A percentile compares a stretch with the other conserved stretches of the same genome.
phyloP scores from a whole-genome alignment of 805 yeast species.

The Yamadazyma paraphyllophila region DNA sequence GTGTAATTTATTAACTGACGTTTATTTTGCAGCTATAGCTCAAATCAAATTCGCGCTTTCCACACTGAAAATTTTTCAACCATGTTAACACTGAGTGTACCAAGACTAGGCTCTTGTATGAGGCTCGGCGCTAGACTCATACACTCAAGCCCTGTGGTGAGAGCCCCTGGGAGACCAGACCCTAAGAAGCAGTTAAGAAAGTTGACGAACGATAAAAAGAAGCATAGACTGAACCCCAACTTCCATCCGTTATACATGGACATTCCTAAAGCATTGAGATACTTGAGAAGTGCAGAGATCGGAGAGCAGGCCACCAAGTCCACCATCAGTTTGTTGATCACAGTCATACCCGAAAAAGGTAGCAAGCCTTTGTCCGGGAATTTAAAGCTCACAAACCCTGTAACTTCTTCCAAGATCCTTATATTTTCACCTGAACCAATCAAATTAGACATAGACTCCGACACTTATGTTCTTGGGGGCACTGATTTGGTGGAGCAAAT shows the following conservation, averaged over 20 bases:
- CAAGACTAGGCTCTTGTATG: neutral
- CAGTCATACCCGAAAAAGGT: conserved; percentile 72
- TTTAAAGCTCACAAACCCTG: conserved; percentile 68
- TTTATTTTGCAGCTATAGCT: conserved; percentile 4
- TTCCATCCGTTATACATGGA: conserved; percentile 66
- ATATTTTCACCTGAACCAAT: conserved; percentile 67
- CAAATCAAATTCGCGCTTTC: neutral
- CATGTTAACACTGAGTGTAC: conserved; percentile 3
- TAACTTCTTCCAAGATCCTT: conserved; percentile 61
- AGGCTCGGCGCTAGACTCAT: neutral
- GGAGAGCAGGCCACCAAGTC: conserved; percentile 76
- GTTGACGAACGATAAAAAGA: conserved; percentile 22
- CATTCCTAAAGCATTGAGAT: conserved; percentile 69
- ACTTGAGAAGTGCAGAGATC: conserved; percentile 84
- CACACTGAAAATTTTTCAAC: conserved; percentile 6
- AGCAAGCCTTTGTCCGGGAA: conserved; percentile 72
- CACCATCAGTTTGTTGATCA: conserved; percentile 59
- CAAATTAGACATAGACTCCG: conserved; percentile 37
- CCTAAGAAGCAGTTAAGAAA: conserved; percentile 23
- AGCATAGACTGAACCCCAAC: conserved; percentile 38
- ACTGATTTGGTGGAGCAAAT: conserved; percentile 64
- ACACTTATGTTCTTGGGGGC: conserved; percentile 73
- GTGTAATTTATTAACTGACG: too few relatives aligned
- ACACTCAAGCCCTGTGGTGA: neutral
- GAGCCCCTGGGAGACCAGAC: conserved; percentile 9